These are phyloP conservation scores for Thermochaetoides thermophila DNA, from an alignment of 495 filamentous ascomycete species.

Conservation along the genomic window DNA sequence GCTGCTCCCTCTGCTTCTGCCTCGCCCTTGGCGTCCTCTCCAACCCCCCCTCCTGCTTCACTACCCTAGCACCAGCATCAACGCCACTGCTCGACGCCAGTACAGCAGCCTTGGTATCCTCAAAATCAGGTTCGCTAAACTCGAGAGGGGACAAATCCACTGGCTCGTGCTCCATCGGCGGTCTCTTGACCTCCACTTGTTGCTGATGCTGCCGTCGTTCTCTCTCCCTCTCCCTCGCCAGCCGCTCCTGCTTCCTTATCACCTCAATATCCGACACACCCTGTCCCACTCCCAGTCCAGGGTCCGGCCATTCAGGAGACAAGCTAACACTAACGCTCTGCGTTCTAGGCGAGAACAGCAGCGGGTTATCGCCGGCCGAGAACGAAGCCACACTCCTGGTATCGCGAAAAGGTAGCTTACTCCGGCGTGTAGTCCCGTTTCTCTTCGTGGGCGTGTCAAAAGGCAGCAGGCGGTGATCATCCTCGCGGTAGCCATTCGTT, in stretches of 20 bases:
- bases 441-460: constrained; percentile 19
- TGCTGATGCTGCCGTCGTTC: constrained; percentile 10
- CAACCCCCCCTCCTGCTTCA: constrained; percentile 9
- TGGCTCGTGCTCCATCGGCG: constrained; percentile 19
- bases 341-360: too few species aligned
- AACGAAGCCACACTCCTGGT: too few species aligned
- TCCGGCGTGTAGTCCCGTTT: too few species aligned
- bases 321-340: too few species aligned
- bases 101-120: constrained; percentile 19
- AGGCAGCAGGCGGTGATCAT: constrained; percentile 9
- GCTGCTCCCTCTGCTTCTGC: constrained; percentile 1
- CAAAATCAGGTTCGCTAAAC: constrained; percentile 12
- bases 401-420: too few species aligned
- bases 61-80: constrained; percentile 12
- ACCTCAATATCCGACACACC: constrained; percentile 7
- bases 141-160: constrained; percentile 8
- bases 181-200: constrained; percentile 16
- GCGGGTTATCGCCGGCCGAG: too few species aligned
- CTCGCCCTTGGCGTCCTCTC: constrained; percentile 14
- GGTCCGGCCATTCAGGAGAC: too few species aligned
- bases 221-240: constrained; percentile 9
- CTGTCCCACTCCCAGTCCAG: constrained; percentile 13
- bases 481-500: constrained; percentile 9
- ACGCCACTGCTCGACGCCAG: constrained; percentile 7
- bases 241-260: constrained; percentile 1